Base-by-base conservation (phyloP, 257 asterid species). In the Ilex aquifolium region DNA sequence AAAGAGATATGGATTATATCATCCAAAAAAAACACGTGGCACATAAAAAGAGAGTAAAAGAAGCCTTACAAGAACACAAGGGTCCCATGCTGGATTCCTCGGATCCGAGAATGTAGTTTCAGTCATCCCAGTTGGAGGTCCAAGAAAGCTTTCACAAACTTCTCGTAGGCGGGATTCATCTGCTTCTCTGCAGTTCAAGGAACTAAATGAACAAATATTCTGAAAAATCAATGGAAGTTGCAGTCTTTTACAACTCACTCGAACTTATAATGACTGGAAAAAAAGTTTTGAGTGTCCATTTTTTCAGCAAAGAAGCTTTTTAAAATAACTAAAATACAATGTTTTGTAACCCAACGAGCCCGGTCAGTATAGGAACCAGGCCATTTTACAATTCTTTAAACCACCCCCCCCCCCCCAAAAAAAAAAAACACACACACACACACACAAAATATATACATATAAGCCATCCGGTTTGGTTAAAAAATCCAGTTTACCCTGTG, bases 101-200 rank as follows among this genome's bases (percentile, higher is more conserved):
- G 56, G 56, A 57, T 76, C 76, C 51, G 79, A 70, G 1, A 83
- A 64, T 32, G 81, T 67, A 52, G 80, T 63, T 74, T 79, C 90
- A 27, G 72, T 71, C 93, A 90, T 90, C 64, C 99, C 97, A 30
- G 76, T 70, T 3, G 99, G 99, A 70, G 99, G 99, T 59, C 97
- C 99, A 65, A 93, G 95, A 79, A 90, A 93, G 78, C 79, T 87
- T 81, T 90, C 97, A 54, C 99, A 93, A 69, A 93, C 87, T 80
- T 93, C 99, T 61, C 97, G 80, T 72, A 93, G 59, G 31, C 99
- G 96, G 60, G 85, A 79, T 70, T 85, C 96, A 56, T 93, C 99
- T 54, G 94, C 90, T 74, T 90, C 99, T 74, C 97, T 93, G 79
- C 64, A 75, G 73, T 64, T 21, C 69, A 61, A 15, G 10, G 60